Conservation (phyloP, 2,329 filamentous ascomycete genomes). For the Trichocomaceae sp. region DNA sequence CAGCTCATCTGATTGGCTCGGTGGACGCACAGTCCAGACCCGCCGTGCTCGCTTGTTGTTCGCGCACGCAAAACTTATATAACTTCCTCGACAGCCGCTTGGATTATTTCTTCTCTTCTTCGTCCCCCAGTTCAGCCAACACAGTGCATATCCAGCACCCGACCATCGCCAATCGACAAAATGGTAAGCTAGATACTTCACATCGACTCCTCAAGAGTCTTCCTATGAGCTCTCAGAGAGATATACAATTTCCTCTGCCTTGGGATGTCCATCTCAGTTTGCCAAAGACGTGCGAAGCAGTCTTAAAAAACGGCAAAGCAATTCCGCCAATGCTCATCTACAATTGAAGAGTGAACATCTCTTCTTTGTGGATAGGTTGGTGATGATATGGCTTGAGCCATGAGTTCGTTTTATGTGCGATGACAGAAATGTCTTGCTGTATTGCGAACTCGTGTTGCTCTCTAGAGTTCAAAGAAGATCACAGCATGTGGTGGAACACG, state of each 20-base stretch:
- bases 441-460: conserved; percentile 48
- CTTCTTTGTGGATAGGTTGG: conserved; percentile 16
- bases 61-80: conserved; percentile 13
- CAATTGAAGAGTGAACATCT: conserved; percentile 10
- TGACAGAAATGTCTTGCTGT: conserved; percentile 14
- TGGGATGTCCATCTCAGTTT: conserved; percentile 25
- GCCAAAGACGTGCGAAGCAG: conserved; percentile 15
- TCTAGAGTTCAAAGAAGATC: conserved; percentile 89
- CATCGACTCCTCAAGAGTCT: conserved; percentile 32
- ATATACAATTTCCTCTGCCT: conserved; percentile 15
- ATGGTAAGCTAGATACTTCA: conserved; percentile 56
- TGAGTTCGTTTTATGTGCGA: conserved; percentile 32
- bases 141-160: conserved; percentile 40
- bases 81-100: conserved; percentile 3
- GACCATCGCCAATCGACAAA: conserved; percentile 45
- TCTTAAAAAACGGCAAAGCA: conserved; percentile 23
- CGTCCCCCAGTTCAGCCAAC: conserved; percentile 30
- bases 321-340: conserved; percentile 32
- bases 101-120: conserved; percentile 18
- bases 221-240: conserved; percentile 34
- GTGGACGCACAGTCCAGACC: neutral
- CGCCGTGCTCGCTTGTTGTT: conserved; percentile 13
- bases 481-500: conserved; percentile 63
- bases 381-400: conserved; percentile 52
- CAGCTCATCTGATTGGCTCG: neutral